These are phyloP conservation scores for Debaryomyces fabryi DNA, from an alignment of 1,139 yeast genomes.

Conservation along the genomic window DNA sequence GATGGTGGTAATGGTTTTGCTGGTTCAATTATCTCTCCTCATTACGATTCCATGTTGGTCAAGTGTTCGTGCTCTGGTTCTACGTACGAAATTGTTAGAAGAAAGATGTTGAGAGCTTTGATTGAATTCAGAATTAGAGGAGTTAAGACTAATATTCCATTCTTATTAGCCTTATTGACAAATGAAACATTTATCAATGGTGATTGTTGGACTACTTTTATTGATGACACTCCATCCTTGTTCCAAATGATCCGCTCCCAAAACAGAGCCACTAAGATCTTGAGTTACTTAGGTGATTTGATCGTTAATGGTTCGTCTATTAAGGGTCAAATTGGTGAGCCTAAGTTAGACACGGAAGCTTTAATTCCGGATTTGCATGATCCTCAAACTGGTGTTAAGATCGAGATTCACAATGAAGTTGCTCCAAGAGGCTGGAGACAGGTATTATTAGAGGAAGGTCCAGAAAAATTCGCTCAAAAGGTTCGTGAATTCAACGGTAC, in stretches of 20 bases:
- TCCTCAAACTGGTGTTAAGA: conserved; percentile 51
- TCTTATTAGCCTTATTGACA: conserved; percentile 88
- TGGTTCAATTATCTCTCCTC: conserved; percentile 97
- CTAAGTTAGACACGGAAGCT: conserved; percentile 78
- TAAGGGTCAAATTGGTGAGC: conserved; percentile 92
- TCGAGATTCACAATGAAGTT: conserved; percentile 61
- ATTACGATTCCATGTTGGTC: conserved; percentile 97
- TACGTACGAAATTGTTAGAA: conserved; percentile 92
- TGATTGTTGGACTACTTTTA: conserved; percentile 97
- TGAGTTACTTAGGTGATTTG: conserved; percentile 87
- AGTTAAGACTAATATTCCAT: conserved; percentile 97
- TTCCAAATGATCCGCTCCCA: conserved; percentile 95
- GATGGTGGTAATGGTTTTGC: conserved; percentile 99
- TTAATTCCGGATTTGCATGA: conserved; percentile 73
- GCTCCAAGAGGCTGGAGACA: conserved; percentile 90
- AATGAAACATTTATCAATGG: conserved; percentile 88
- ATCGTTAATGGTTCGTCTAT: conserved; percentile 95
- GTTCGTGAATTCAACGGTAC: conserved; percentile 86
- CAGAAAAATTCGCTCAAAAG: conserved; percentile 84
- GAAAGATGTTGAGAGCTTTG: conserved; percentile 95
- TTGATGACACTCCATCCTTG: conserved; percentile 94
- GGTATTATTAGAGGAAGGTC: conserved; percentile 79
- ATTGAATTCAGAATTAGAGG: conserved; percentile 98
- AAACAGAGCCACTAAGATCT: conserved; percentile 93
- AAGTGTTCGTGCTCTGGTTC: conserved; percentile 97